Evolutionary conservation across 2,329 filamentous ascomycete species (phyloP), one percentile per base, ranked within the genome.

Genomic region (Ophiocordyceps camponoti-rufipedis): DNA sequence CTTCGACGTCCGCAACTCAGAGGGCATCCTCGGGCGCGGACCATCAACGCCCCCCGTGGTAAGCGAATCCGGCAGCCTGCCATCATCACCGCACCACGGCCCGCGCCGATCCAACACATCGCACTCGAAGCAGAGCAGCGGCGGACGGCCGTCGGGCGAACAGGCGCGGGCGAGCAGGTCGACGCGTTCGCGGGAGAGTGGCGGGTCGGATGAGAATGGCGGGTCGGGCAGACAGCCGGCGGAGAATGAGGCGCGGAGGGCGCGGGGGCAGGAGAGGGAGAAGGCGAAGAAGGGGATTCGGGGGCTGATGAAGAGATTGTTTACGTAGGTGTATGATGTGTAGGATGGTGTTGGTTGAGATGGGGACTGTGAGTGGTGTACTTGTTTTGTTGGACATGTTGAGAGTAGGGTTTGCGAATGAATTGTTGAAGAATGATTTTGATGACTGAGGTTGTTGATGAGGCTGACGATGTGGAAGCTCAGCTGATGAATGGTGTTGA

Each of bases 1-100:
- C 53, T 68, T 70, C 47, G 59, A 62, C 35, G 51, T 65, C 41
- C 67, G 59, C 46, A 58, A 63, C 29, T 57, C 54, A 10, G 55
- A 66, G 48, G 65, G 64, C 18, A 48, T 58, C 29, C 50, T 60
- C 44, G 48, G 55, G 31, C 48, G 44, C 41, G 52, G 53, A 18
- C 50, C 56, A 4, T 44, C 49, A 6, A 46, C 48, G 9, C 56
- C 56, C 19, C 48, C 52, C 11, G 44, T 48, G 48, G 51, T 35
- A 5, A 51, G 54, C n/a, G 29, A 31, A 9, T 31, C 29, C 9
- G 18, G 56, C 3, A 23, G 23, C 56, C 16, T 42, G 48, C 53
- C 35, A 45, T 46, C 5, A 11, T 31, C 10, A 8, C 41, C 2
- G 13, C 51, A 57, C 31, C 60, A 59, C 1, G 50, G 49, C 13